Percentiles rank a stretch among this genome's conserved stretches.
Evolutionary conservation across 1,284 basidiomycete genomes (phyloP).

Genomic region (Phellinidium pouzarii): DNA sequence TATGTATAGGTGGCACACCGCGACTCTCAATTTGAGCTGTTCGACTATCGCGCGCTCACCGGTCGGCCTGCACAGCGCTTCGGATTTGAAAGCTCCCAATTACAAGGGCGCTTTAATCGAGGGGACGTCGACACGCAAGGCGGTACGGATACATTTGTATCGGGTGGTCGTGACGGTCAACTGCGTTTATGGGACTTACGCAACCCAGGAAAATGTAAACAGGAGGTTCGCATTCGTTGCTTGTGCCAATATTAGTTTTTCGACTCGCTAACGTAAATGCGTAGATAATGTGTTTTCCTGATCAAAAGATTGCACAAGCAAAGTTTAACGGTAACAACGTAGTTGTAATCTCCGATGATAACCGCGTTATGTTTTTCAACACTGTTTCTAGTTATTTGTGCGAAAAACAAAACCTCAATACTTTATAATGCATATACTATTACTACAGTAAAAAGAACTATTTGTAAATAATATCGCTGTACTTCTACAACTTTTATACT

Average conservation of each 20-base stretch:
- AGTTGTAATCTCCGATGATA: slow-evolving; percentile 33
- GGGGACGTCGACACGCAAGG: slow-evolving; percentile 29
- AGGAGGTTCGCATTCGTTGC: slow-evolving; percentile 26
- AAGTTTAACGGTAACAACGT: slow-evolving; percentile 28
- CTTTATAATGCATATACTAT: not conserved
- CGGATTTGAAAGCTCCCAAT: slow-evolving; percentile 33
- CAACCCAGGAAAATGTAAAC: slow-evolving; percentile 26
- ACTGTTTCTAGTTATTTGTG: not conserved
- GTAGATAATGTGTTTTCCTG: slow-evolving; percentile 31
- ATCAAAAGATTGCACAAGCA: slow-evolving; percentile 34
- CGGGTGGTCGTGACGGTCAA: slow-evolving; percentile 37
- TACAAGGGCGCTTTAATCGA: slow-evolving; percentile 39
- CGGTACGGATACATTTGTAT: slow-evolving; percentile 33
- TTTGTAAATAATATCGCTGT: no score
- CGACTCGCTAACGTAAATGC: not conserved
- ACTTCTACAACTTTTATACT: no score
- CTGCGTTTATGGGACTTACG: slow-evolving; percentile 46
- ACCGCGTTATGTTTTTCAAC: slow-evolving; percentile 15
- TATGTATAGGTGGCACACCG: slow-evolving; percentile 38
- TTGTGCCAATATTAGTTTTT: not conserved
- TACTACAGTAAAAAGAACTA: no score
- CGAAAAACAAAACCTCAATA: no score
- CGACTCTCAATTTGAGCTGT: slow-evolving; percentile 46
- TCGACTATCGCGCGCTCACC: slow-evolving; percentile 37
- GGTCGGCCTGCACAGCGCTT: slow-evolving; percentile 35